Percentiles rank a stretch among this genome's conserved stretches.
Evolutionary conservation across 1,284 basidiomycete species (phyloP).

Genomic region (Pseudozyma hubeiensis): DNA sequence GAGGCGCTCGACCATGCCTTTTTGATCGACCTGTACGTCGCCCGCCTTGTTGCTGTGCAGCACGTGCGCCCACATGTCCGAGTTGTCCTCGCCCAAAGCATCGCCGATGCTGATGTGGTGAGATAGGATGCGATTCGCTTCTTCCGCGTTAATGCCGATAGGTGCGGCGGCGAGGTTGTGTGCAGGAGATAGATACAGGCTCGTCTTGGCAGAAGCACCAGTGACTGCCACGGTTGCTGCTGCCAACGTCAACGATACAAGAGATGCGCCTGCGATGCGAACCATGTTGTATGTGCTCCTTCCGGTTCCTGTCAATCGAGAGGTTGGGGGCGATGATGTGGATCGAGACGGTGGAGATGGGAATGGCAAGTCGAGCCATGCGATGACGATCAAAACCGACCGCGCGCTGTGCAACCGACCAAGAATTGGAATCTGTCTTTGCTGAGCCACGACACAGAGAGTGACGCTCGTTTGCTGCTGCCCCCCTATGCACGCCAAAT

Average conservation of each 20-base stretch:
- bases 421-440: neutral
- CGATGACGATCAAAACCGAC: constrained; percentile 14
- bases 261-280: constrained; percentile 13
- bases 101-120: constrained; percentile 33
- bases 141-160: constrained; percentile 27
- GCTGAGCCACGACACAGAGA: too few species aligned
- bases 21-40: constrained; percentile 25
- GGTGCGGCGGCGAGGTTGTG: constrained; percentile 22
- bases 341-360: neutral
- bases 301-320: neutral
- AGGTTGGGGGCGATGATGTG: neutral
- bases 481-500: constrained; percentile 4
- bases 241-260: constrained; percentile 27
- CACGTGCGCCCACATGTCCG: constrained; percentile 38
- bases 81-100: constrained; percentile 6
- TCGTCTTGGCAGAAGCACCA: constrained; percentile 30
- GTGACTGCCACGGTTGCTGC: constrained; percentile 13
- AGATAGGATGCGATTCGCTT: constrained; percentile 44
- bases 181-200: constrained; percentile 44
- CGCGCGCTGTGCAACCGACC: neutral
- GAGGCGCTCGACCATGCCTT: constrained; percentile 34
- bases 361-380: neutral
- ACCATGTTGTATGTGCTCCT: constrained; percentile 23
- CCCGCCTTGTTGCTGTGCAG: constrained; percentile 7
- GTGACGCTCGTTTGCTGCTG: neutral